Evolutionary conservation across 2,329 filamentous ascomycete genomes (phyloP), one percentile per base, ranked within the genome.

Genomic region (Fusarium phyllophilum): DNA sequence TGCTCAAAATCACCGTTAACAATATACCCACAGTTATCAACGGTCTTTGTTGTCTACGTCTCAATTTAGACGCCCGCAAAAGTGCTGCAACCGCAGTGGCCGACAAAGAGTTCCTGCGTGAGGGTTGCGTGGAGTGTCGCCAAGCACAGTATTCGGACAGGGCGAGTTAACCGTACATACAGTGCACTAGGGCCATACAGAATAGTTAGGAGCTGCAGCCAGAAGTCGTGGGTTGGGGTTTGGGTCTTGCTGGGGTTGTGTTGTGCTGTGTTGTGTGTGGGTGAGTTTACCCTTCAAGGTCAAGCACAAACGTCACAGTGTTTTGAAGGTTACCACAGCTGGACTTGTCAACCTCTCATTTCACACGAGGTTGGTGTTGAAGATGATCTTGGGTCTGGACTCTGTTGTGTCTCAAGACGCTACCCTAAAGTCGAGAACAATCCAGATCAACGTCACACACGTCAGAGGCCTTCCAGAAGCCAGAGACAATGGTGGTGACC

Each of bases 71-170:
- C 71, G 71, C 71, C 67, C 71, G 51, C 59, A 64, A 48, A 58
- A 39, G 48, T 48, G 46, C 56, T 72, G 42, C 62, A 49, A 55
- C 71, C 62, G 67, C 46, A 51, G 42, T 57, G 59, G 52, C 55
- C 61, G 61, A 65, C 55, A 69, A 73, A 64, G 60, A 77, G 74
- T 72, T 75, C 73, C 73, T 75, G 70, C 68, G 74, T 72, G 45
- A 74, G 52, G 70, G 73, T 57, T 74, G 74, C 71, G 68, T 75
- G 68, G 68, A 74, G 63, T 62, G 48, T 72, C 59, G 66, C 71
- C 58, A 63, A 72, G 68, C 36, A 68, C 49, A 42, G 46, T 51
- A 48, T 55, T 71, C 66, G 71, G 67, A 41, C 71, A 72, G 46
- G 52, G 67, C 67, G 72, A 74, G 42, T 61, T 65, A 57, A 45